A percentile compares a stretch with the other conserved stretches of the same genome.
These are phyloP conservation scores for Hymenoscyphus repandus DNA, from an alignment of 2,329 filamentous ascomycete genomes.

Conservation along the genomic window DNA sequence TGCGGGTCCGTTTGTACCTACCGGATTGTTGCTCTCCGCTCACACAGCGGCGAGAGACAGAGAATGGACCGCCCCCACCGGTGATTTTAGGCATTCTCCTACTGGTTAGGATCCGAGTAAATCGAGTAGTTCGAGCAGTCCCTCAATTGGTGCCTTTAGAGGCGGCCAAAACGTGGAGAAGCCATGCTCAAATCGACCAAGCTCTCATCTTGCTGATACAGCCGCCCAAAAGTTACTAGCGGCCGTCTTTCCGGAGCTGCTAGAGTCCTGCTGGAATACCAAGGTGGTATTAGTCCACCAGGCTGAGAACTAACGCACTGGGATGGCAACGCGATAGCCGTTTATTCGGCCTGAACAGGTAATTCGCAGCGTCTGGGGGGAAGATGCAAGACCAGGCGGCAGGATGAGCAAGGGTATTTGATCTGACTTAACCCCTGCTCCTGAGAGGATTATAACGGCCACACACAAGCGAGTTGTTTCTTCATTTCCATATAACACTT, in stretches of 20 bases:
- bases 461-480: not conserved
- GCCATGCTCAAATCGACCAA: not conserved
- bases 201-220: not conserved
- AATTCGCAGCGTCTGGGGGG: constrained; percentile 13
- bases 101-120: too few relatives aligned
- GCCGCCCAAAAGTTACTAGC: not conserved
- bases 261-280: not conserved
- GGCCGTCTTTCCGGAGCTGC: too few relatives aligned
- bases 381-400: constrained; percentile 6
- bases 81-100: too few relatives aligned
- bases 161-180: not conserved
- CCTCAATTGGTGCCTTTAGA: too few relatives aligned
- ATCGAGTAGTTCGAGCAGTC: too few relatives aligned
- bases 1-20: too few relatives aligned
- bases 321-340: too few relatives aligned
- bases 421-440: constrained; percentile 20
- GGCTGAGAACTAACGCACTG: constrained; percentile 21
- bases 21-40: too few relatives aligned
- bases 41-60: too few relatives aligned
- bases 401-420: constrained; percentile 21
- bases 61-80: too few relatives aligned
- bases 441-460: not conserved
- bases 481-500: not conserved
- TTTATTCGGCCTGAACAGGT: constrained; percentile 12
- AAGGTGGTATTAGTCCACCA: constrained; percentile 1